phyloP scores from a whole-genome alignment of 1,284 basidiomycete genomes.

The Moesziomyces antarcticus region DNA sequence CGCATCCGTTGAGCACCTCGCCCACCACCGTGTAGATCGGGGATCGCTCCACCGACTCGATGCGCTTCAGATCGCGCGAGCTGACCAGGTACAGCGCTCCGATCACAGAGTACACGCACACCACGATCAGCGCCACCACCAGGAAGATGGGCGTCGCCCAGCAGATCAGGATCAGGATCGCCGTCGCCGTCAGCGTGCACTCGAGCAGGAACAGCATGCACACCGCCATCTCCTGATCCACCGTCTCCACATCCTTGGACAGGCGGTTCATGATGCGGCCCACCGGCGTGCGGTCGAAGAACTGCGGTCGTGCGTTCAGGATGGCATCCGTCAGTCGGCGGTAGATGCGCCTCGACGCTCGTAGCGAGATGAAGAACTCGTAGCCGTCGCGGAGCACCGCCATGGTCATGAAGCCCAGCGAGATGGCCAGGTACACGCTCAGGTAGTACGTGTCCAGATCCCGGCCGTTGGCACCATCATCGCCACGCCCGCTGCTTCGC shows the following conservation, averaged over 20 bases:
- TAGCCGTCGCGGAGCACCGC: constrained; percentile 55
- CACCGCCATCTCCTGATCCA: constrained; percentile 66
- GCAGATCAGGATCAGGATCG: constrained; percentile 61
- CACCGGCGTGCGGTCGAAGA: constrained; percentile 65
- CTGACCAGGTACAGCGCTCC: constrained; percentile 65
- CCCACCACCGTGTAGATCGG: constrained; percentile 66
- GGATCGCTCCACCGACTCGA: constrained; percentile 66
- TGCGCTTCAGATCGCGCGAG: constrained; percentile 66
- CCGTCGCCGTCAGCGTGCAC: constrained; percentile 50
- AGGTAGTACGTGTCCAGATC: constrained; percentile 62
- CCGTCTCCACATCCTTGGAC: constrained; percentile 65
- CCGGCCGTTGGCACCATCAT: constrained; percentile 1
- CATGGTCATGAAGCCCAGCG: constrained; percentile 54
- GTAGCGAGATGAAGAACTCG: constrained; percentile 56
- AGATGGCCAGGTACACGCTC: constrained; percentile 54
- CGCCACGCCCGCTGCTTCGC: not conserved
- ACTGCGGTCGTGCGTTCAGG: constrained; percentile 77
- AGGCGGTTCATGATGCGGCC: constrained; percentile 67
- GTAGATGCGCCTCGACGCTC: constrained; percentile 60
- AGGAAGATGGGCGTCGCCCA: constrained; percentile 63
- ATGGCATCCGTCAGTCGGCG: constrained; percentile 79
- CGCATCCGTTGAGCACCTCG: constrained; percentile 80
- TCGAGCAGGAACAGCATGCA: constrained; percentile 55
- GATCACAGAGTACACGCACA: constrained; percentile 60
- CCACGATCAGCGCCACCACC: constrained; percentile 48